Evolutionary conservation across 768 basidiomycete genomes (phyloP).

Genomic region (Calocybe gangraenosa): DNA sequence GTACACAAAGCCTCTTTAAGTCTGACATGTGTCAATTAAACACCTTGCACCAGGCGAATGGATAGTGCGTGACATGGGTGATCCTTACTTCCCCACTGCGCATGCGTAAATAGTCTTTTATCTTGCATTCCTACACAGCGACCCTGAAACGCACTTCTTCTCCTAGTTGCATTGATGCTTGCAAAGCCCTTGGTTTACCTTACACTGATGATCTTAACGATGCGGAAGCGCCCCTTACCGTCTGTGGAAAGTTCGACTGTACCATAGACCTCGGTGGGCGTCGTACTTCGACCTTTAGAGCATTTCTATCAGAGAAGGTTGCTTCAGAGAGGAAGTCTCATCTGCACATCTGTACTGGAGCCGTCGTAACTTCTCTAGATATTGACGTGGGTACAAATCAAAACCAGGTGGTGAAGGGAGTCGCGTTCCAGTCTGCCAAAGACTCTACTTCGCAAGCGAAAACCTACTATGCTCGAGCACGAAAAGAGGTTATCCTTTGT

Average conservation of each 20-base stretch:
- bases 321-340: slow-evolving; percentile 3
- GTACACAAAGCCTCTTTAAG: background rate
- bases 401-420: background rate
- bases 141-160: background rate
- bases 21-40: background rate
- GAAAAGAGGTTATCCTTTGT: slow-evolving; percentile 7
- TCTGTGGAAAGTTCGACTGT: slow-evolving; percentile 12
- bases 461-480: slow-evolving; percentile 1
- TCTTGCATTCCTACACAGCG: background rate
- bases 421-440: background rate
- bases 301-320: slow-evolving; percentile 15
- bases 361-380: slow-evolving; percentile 6
- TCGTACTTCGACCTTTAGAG: slow-evolving; percentile 16
- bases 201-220: slow-evolving; percentile 13
- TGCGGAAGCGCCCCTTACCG: slow-evolving; percentile 8
- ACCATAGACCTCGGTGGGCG: slow-evolving; percentile 11
- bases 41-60: slow-evolving; percentile 6
- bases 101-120: background rate
- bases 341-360: slow-evolving; percentile 12
- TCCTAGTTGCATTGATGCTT: slow-evolving; percentile 12
- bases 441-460: background rate
- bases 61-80: slow-evolving; percentile 6
- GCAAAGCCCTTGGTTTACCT: slow-evolving; percentile 13
- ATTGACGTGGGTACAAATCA: background rate
- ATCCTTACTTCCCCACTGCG: slow-evolving; percentile 6